Evolutionary conservation across 2,329 filamentous ascomycete species (phyloP).

Genomic region (Phyllosticta paracitricarpa): DNA sequence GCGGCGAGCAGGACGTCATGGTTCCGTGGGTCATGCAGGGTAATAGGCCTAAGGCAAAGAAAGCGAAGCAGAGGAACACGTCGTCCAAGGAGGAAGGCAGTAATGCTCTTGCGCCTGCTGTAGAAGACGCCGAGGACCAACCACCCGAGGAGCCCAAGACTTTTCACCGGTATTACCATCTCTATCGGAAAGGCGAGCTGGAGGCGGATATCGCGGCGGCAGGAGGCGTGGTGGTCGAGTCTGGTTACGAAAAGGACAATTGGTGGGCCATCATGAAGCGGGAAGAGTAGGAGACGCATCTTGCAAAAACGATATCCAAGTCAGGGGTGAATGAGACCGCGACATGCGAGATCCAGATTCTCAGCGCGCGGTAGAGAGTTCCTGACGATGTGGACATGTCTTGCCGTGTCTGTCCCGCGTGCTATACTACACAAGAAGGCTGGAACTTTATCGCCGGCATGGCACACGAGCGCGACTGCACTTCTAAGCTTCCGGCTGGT

Average conservation of each 20-base stretch:
- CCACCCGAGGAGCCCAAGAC: constrained; percentile 35
- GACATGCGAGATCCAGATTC: too few relatives aligned
- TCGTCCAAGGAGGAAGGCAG: constrained; percentile 17
- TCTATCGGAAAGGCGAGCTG: constrained; percentile 79
- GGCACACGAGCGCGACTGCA: too few relatives aligned
- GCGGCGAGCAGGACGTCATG: constrained; percentile 78
- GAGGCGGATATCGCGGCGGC: constrained; percentile 66
- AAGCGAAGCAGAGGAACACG: constrained; percentile 14
- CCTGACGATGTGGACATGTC: too few relatives aligned
- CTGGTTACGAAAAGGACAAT: constrained; percentile 93
- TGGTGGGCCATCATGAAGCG: constrained; percentile 73
- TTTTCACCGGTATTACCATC: constrained; percentile 87
- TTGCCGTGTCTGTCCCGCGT: too few relatives aligned
- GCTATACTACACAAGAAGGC: too few relatives aligned
- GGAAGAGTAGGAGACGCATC: neutral
- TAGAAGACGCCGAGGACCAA: constrained; percentile 12
- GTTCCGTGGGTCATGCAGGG: constrained; percentile 79
- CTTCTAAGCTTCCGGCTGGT: too few relatives aligned
- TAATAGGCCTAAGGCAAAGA: constrained; percentile 13
- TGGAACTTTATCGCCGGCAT: too few relatives aligned
- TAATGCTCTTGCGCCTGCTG: constrained; percentile 8
- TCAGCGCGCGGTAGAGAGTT: too few relatives aligned
- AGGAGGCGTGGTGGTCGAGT: constrained; percentile 65
- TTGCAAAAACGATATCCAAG: too few relatives aligned
- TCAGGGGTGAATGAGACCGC: too few relatives aligned